Evolutionary conservation across 805 yeast species (phyloP).

Genomic region (Ogataea pignaliae): DNA sequence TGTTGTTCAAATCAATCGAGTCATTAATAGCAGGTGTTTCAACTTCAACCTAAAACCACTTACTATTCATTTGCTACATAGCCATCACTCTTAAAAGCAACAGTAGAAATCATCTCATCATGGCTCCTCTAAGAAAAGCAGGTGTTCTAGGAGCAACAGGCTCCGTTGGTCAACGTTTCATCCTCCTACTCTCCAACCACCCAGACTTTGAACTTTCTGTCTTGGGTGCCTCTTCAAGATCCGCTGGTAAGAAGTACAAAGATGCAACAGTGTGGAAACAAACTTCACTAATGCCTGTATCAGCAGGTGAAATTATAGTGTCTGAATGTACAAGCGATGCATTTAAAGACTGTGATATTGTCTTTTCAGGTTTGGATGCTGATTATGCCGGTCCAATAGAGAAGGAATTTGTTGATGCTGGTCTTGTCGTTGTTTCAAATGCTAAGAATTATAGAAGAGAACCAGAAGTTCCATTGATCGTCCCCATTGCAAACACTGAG

Average conservation of each 20-base stretch:
- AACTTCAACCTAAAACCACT: no score
- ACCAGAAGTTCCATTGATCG: constrained; percentile 83
- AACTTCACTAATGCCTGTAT: constrained; percentile 71
- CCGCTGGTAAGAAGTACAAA: constrained; percentile 83
- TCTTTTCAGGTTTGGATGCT: constrained; percentile 91
- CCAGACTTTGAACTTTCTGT: constrained; percentile 84
- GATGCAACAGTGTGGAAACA: constrained; percentile 96
- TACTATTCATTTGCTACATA: no score
- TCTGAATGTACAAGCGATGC: constrained; percentile 71
- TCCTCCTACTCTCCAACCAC: constrained; percentile 75
- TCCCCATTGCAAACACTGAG: constrained; percentile 91
- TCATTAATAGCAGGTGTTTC: no score
- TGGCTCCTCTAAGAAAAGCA: constrained; percentile 39
- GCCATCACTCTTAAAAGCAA: no score
- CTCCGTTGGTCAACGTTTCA: constrained; percentile 94
- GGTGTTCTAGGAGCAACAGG: constrained; percentile 99
- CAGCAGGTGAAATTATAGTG: constrained; percentile 60
- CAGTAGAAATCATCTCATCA: not conserved
- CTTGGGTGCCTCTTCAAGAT: constrained; percentile 88
- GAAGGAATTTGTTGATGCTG: constrained; percentile 73
- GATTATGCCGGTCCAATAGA: constrained; percentile 93
- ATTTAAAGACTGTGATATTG: constrained; percentile 87
- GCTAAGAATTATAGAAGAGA: constrained; percentile 95
- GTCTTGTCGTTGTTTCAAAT: constrained; percentile 83
- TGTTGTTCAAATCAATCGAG: no score